Base-by-base conservation (phyloP, 2,329 filamentous ascomycete genomes). In the Talaromyces sp. region DNA sequence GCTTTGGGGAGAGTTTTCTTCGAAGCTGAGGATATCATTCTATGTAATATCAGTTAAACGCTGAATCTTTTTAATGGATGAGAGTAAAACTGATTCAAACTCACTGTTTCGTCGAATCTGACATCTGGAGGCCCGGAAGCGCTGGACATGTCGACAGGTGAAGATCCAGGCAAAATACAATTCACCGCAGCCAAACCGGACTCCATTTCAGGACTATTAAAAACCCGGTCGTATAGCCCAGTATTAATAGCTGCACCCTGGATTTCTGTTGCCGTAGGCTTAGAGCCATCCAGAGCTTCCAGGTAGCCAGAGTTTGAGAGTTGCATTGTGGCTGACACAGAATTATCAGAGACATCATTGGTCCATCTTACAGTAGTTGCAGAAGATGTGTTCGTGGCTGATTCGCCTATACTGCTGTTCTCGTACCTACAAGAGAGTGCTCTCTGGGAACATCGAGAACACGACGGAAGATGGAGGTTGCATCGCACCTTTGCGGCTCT, bases 401-500 rank as follows among this genome's bases (percentile, higher is more conserved):
- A 43, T 10, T 19, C 10, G 8, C 17, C 17, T n/a, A 8, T 10
- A 19, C n/a, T 43, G 38, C 17, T 43, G 17, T n/a, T n/a, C 17
- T 43, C 19, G 38, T 59, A 59, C 27, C 54, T 27, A 11, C 58
- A 59, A 8, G 58, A 32, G 8, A 59, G 52, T 27, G 19, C 13
- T 19, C 58, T 51, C 19, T 59, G 50, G 19, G 24, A 19, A 55
- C 58, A 59, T 24, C 58, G 58, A 50, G 58, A 43, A 46, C 58
- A 59, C 7, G 58, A 52, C 4, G 38, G 38, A 43, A 17, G 13
- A 31, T 51, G 38, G 29, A 59, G 52, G 13, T 51, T 55, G n/a
- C 58, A 59, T 35, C 58, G 58, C 17, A 50, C 58, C 41, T 59
- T 59, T 9, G 58, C 51, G 43, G 43, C n/a, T 14, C 58, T 32